Conservation (phyloP, 495 filamentous ascomycete species). For the Penicillium dipodomyicola region DNA sequence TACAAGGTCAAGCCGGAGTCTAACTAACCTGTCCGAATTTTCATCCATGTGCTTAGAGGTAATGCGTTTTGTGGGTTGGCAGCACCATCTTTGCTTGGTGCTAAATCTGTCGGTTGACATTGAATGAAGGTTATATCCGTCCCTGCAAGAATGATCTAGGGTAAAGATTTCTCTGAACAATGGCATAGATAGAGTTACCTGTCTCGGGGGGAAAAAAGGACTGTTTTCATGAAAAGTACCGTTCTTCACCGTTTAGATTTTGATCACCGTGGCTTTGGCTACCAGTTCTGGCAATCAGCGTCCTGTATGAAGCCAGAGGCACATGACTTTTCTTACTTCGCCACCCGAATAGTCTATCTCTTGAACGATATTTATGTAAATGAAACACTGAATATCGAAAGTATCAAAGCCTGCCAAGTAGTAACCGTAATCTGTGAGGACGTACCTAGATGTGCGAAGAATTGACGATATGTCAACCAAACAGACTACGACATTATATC, state of each 20-base stretch:
- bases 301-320: too few species aligned
- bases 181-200: too few species aligned
- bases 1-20: conserved; percentile 13
- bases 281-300: too few species aligned
- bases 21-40: background rate
- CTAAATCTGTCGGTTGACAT: background rate
- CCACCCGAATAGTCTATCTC: too few species aligned
- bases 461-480: background rate
- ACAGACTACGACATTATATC: background rate
- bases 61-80: background rate
- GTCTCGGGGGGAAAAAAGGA: too few species aligned
- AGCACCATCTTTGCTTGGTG: background rate
- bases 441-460: background rate
- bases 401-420: background rate
- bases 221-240: too few species aligned
- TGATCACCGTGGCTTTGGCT: too few species aligned
- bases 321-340: too few species aligned
- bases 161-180: background rate
- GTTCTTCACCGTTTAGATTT: too few species aligned
- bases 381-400: background rate
- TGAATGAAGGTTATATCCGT: background rate
- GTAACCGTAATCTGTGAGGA: background rate
- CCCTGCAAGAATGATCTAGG: background rate
- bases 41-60: background rate
- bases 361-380: too few species aligned